Evolutionary conservation across 768 basidiomycete species (phyloP).

Genomic region (Amanita thiersii): DNA sequence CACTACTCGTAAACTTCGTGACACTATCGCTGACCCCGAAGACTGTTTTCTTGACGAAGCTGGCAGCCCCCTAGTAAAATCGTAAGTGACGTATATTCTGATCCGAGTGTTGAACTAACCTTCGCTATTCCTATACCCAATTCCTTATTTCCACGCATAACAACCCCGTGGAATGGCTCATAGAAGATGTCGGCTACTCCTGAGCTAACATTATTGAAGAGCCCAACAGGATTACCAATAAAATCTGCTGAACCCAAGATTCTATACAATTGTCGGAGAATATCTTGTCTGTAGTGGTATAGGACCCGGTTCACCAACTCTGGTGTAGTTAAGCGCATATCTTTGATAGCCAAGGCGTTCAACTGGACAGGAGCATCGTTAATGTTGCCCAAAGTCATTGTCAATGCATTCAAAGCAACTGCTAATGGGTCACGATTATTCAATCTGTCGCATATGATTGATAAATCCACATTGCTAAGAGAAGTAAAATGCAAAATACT

Average conservation of each 20-base stretch:
- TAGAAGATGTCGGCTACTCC: constrained; percentile 98
- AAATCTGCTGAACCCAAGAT: constrained; percentile 98
- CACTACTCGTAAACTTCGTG: constrained; percentile 96
- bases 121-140: constrained; percentile 92
- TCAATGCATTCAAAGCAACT: constrained; percentile 87
- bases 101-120: constrained; percentile 31
- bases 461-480: constrained; percentile 7
- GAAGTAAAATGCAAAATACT: constrained; percentile 43
- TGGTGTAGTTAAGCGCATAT: constrained; percentile 81
- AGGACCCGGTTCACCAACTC: constrained; percentile 79
- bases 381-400: constrained; percentile 95
- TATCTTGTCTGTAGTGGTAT: constrained; percentile 91
- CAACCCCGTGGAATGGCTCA: constrained; percentile 93
- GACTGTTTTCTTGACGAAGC: constrained; percentile 97
- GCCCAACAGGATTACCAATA: constrained; percentile 90
- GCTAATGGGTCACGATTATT: constrained; percentile 86
- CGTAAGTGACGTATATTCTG: background rate
- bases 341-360: constrained; percentile 91
- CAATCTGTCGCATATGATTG: constrained; percentile 33
- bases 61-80: constrained; percentile 77
- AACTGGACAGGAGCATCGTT: constrained; percentile 92
- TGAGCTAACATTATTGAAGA: constrained; percentile 97
- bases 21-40: constrained; percentile 94
- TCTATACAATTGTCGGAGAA: constrained; percentile 89
- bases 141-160: constrained; percentile 94